Conservation (phyloP, 2,329 filamentous ascomycete genomes). For the Dryadomyces quercus-mongolicae region DNA sequence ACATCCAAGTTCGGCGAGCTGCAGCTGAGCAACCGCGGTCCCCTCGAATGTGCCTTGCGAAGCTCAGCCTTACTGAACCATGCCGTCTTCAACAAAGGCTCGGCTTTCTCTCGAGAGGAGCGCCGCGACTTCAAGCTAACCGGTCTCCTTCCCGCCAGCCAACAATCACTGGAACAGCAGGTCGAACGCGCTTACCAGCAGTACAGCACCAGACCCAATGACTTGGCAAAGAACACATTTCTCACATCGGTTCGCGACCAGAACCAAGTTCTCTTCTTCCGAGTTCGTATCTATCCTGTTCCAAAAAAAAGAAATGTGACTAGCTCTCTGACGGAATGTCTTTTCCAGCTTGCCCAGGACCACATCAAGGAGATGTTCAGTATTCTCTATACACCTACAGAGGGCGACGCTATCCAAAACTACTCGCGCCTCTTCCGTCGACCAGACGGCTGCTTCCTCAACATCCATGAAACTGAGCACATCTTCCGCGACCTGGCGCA, state of each 20-base stretch:
- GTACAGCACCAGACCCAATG: conserved; percentile 49
- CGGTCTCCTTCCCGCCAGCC: conserved; percentile 58
- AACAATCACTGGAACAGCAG: conserved; percentile 69
- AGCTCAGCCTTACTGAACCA: conserved; percentile 48
- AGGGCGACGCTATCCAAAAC: conserved; percentile 78
- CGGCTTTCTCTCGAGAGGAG: conserved; percentile 60
- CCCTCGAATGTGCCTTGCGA: conserved; percentile 34
- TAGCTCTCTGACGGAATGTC: no score
- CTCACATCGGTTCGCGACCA: conserved; percentile 76
- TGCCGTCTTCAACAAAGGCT: conserved; percentile 72
- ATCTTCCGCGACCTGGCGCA: conserved; percentile 55
- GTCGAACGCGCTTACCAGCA: conserved; percentile 68
- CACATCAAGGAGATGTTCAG: conserved; percentile 82
- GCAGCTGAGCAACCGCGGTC: conserved; percentile 33
- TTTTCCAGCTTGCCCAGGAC: conserved; percentile 48
- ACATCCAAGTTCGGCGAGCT: conserved; percentile 27
- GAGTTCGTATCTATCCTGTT: conserved; percentile 28
- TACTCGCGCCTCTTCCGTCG: conserved; percentile 67
- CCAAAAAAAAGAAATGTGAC: not conserved
- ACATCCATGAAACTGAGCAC: conserved; percentile 54
- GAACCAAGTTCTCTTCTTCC: conserved; percentile 73
- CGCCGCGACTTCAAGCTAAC: conserved; percentile 56
- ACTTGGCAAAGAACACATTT: conserved; percentile 77
- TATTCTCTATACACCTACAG: conserved; percentile 83
- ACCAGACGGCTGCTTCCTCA: conserved; percentile 72